Base-by-base conservation (phyloP, 768 basidiomycete species). In the Calocybe indica region DNA sequence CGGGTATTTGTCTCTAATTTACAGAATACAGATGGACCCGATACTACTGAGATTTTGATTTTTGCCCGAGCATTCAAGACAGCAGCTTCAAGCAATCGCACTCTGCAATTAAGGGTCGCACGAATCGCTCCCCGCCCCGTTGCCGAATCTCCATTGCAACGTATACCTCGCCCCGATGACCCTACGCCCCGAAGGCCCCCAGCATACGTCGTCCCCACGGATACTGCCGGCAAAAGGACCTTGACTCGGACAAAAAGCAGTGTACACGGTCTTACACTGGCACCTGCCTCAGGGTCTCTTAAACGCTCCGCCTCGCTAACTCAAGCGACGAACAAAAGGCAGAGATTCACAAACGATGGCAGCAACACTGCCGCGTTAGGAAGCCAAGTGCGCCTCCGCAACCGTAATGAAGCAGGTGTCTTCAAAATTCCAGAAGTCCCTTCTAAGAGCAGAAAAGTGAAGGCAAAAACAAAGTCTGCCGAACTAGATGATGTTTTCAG, bases 141-240 rank as follows among this genome's bases (percentile, higher is more conserved):
- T 14, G 70, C 68, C 1, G 52, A 61, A 32, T 56, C 62, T 11
- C 61, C 72, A 7, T 57, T 55, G 1, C 51, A 58, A 5, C 69
- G 76, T 5, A 59, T 68, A 0, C 83, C 83, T 4, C 72, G 88
- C 33, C 88, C 88, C 0, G 88, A 90, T 51, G 88, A 90, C 51
- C 88, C 86, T 0, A 87, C 82, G 5, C 88, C 88, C 6, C 83
- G 88, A 12, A 70, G 74, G 29, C 85, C 86, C 0, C 32, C 40
- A 53, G 41, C 5, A 55, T 49, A 46, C 47, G 54, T 11, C 60
- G 57, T 36, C 54, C 71, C 22, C 28, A 69, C 66, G 46, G 62
- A 66, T 31, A 54, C 60, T 6, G 59, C 62, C 30, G 69, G 69
- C 46, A 32, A 47, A 2, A 55, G 58, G 12, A 49, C 49, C 29